Evolutionary conservation across 306 rosid species (phyloP).

Genomic region (Senna siamea): DNA sequence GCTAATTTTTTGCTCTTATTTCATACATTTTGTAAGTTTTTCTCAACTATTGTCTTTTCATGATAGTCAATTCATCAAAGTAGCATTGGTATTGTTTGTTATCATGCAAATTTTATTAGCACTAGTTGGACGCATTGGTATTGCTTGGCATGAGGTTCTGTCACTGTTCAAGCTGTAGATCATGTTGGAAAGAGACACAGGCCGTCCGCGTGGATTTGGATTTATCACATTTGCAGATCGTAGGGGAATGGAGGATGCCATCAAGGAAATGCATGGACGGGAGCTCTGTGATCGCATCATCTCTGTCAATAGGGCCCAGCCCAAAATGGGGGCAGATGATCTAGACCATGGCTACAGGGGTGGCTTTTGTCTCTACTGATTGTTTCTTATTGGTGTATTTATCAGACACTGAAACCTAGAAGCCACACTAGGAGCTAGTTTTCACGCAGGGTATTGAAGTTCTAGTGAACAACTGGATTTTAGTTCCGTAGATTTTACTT

Average conservation of each 20-base stretch:
- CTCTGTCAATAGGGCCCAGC: too few relatives aligned
- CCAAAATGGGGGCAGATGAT: too few relatives aligned
- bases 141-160: conserved; percentile 37
- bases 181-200: too few relatives aligned
- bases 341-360: conserved; percentile 78
- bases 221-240: too few relatives aligned
- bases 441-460: conserved; percentile 29
- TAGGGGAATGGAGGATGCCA: too few relatives aligned
- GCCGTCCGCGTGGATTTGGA: too few relatives aligned
- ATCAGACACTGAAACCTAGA: too few relatives aligned
- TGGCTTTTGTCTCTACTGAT: conserved; percentile 78
- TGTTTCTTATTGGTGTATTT: too few relatives aligned
- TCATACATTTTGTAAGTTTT: conserved; percentile 16
- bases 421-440: conserved; percentile 27
- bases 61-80: conserved; percentile 22
- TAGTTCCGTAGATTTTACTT: conserved; percentile 34
- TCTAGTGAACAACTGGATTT: conserved; percentile 36
- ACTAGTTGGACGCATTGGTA: conserved; percentile 26
- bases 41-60: conserved; percentile 4
- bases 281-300: too few relatives aligned
- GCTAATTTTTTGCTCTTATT: too few relatives aligned
- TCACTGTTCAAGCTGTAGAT: conserved; percentile 64
- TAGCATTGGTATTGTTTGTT: conserved; percentile 24
- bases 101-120: conserved; percentile 21
- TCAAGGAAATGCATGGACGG: too few relatives aligned